phyloP scores from a whole-genome alignment of 345 rosid species.

The Gossypium raimondii region DNA sequence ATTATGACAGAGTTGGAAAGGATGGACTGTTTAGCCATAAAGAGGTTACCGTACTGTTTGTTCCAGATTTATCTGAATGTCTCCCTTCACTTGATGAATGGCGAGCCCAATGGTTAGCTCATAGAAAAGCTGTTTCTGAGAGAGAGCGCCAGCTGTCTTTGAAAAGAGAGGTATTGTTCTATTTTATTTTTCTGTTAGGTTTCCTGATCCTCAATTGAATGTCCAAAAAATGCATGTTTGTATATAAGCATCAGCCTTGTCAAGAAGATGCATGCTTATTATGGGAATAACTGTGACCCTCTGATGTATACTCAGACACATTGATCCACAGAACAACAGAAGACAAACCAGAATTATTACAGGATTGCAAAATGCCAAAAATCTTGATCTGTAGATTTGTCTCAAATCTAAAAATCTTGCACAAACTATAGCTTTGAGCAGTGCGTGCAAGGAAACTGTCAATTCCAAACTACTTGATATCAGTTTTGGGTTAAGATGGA shows the following conservation, averaged over 20 bases:
- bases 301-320: neutral
- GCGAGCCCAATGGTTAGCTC: constrained; percentile 78
- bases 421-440: neutral
- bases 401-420: neutral
- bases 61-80: constrained; percentile 87
- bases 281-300: neutral
- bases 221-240: neutral
- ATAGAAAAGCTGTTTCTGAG: constrained; percentile 62
- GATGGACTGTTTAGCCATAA: constrained; percentile 85
- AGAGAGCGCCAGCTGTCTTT: constrained; percentile 54
- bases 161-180: constrained; percentile 43
- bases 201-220: neutral
- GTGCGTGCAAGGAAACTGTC: neutral
- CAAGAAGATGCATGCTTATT: neutral
- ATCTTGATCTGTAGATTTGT: neutral
- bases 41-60: constrained; percentile 84
- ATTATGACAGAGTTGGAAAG: constrained; percentile 79
- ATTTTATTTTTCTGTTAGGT: neutral
- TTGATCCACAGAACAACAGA: neutral
- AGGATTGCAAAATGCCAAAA: constrained; percentile 1
- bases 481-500: constrained; percentile 5
- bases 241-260: neutral
- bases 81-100: constrained; percentile 80
- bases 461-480: neutral
- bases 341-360: neutral